phyloP scores from a whole-genome alignment of 495 filamentous ascomycete species.

The Thermochaetoides thermophila region DNA sequence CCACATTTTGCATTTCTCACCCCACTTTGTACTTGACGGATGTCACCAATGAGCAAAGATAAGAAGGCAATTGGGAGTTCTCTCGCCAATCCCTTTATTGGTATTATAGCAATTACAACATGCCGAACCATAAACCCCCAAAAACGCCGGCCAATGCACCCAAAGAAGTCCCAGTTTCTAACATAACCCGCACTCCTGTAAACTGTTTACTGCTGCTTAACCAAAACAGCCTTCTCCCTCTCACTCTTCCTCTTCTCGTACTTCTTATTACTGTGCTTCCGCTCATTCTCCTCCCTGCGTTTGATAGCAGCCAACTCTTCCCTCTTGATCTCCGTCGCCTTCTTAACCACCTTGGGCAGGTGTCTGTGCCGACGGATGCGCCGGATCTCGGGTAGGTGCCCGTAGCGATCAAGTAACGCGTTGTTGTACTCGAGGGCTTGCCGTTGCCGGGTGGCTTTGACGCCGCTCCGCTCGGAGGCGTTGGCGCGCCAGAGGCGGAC shows the following conservation, averaged over 20 bases:
- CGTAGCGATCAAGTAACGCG: slow-evolving; percentile 66
- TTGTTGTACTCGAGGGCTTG: slow-evolving; percentile 87
- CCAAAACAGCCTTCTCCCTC: slow-evolving; percentile 86
- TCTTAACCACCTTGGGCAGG: slow-evolving; percentile 88
- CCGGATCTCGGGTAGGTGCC: slow-evolving; percentile 90
- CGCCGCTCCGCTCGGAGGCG: slow-evolving; percentile 69
- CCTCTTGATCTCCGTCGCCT: slow-evolving; percentile 89
- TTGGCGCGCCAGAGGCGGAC: slow-evolving; percentile 82
- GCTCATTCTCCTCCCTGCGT: slow-evolving; percentile 82
- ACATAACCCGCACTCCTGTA: too few species aligned
- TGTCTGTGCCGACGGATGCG: slow-evolving; percentile 85
- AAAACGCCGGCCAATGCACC: not conserved
- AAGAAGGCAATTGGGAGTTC: too few species aligned
- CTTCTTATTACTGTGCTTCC: slow-evolving; percentile 75
- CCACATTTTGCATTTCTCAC: too few species aligned
- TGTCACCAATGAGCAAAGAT: too few species aligned
- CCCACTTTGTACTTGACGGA: too few species aligned
- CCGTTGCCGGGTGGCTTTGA: slow-evolving; percentile 71
- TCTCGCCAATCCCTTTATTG: too few species aligned
- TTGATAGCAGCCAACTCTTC: slow-evolving; percentile 80
- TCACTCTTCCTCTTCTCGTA: slow-evolving; percentile 59
- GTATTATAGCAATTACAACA: too few species aligned
- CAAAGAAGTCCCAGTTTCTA: too few species aligned
- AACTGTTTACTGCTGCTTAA: slow-evolving; percentile 52
- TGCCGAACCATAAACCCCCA: not conserved